Conservation (phyloP, 148 eudicot genomes). For the Suaeda aralocaspica region DNA sequence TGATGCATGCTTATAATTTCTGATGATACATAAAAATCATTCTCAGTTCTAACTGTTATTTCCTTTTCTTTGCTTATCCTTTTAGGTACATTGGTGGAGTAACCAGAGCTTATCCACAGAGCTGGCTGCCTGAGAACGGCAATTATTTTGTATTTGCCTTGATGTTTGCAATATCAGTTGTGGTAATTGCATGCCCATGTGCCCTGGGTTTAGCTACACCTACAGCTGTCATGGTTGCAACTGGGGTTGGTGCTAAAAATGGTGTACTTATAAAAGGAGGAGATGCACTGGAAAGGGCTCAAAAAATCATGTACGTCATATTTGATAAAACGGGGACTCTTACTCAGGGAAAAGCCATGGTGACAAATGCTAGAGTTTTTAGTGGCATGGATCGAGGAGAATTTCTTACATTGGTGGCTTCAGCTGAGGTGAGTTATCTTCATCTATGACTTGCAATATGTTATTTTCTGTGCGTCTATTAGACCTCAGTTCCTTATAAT, state of each 20-base stretch:
- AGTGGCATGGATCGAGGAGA: slow-evolving; percentile 86
- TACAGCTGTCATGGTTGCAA: slow-evolving; percentile 98
- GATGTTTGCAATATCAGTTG: slow-evolving; percentile 95
- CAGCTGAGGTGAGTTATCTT: slow-evolving; percentile 74
- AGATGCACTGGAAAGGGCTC: slow-evolving; percentile 96
- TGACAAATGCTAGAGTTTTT: slow-evolving; percentile 71
- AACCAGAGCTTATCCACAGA: slow-evolving; percentile 59
- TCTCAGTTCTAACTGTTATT: background rate
- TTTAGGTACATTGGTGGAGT: slow-evolving; percentile 77
- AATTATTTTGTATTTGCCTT: slow-evolving; percentile 86
- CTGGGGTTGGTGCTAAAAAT: slow-evolving; percentile 95
- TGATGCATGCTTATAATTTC: slow-evolving; percentile 3
- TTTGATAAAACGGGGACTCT: slow-evolving; percentile 98
- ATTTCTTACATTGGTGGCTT: slow-evolving; percentile 90
- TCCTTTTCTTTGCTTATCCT: background rate
- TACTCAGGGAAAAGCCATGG: slow-evolving; percentile 92
- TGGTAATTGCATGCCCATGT: slow-evolving; percentile 96
- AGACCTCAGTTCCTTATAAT: background rate
- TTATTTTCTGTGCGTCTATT: background rate
- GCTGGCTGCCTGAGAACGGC: slow-evolving; percentile 83
- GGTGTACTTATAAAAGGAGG: slow-evolving; percentile 97
- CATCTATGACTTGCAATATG: background rate
- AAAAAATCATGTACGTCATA: slow-evolving; percentile 75
- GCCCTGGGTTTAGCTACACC: slow-evolving; percentile 99
- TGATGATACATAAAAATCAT: background rate